These are phyloP conservation scores for Xerocomus nothofagi DNA, from an alignment of 1,284 basidiomycete species.

Conservation along the genomic window DNA sequence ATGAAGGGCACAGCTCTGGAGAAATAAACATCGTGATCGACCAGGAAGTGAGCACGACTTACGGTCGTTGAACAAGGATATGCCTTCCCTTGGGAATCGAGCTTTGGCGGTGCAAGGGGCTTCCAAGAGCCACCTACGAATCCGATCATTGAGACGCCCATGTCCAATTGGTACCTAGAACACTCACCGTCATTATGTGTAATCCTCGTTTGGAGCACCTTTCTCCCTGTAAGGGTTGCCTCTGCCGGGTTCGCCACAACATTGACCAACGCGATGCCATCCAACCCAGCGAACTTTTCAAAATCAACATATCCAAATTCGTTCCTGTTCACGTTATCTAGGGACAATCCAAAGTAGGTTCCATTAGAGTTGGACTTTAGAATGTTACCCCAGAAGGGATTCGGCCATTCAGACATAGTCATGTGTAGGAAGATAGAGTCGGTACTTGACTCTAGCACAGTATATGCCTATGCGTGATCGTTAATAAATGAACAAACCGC, in stretches of 20 bases:
- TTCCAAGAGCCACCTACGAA: constrained; percentile 82
- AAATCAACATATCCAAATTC: constrained; percentile 91
- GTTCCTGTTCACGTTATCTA: constrained; percentile 91
- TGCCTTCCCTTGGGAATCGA: constrained; percentile 74
- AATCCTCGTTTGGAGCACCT: constrained; percentile 83
- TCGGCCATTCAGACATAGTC: constrained; percentile 79
- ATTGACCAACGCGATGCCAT: constrained; percentile 95
- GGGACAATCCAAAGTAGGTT: constrained; percentile 89
- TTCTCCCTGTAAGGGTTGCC: constrained; percentile 71
- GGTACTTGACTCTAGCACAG: constrained; percentile 92
- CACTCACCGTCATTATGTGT: constrained; percentile 91
- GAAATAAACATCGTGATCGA: background rate
- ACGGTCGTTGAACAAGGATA: constrained; percentile 80
- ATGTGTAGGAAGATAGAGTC: constrained; percentile 93
- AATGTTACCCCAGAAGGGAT: constrained; percentile 86
- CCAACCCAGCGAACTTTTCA: constrained; percentile 95
- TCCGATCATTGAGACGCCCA: background rate
- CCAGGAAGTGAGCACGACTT: background rate
- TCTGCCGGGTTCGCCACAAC: constrained; percentile 82
- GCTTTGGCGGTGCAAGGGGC: constrained; percentile 68
- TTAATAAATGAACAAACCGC: constrained; percentile 1
- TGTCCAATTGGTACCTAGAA: background rate
- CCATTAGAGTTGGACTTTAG: constrained; percentile 98
- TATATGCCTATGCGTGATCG: constrained; percentile 67
- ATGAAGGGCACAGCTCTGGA: constrained; percentile 81